Conservation (phyloP, 306 rosid genomes). For the Sicyos edulis region DNA sequence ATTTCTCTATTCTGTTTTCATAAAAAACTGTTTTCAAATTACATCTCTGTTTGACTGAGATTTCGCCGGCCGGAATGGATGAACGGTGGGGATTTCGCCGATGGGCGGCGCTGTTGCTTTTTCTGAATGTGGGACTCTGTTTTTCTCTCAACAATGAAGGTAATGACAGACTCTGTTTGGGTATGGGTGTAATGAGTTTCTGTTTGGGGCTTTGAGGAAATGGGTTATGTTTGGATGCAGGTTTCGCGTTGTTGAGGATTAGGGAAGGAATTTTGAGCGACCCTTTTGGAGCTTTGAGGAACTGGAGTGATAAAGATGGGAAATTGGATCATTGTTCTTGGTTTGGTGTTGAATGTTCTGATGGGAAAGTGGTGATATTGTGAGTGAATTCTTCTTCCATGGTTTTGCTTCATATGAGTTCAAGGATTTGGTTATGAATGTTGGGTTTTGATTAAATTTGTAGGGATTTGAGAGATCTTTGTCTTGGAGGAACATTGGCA, state of each 20-base stretch:
- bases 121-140: slow-evolving; percentile 26
- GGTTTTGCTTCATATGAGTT: background rate
- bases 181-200: background rate
- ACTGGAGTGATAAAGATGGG: slow-evolving; percentile 45
- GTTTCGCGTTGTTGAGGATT: slow-evolving; percentile 47
- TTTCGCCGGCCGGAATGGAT: background rate
- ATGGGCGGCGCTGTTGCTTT: slow-evolving; percentile 23
- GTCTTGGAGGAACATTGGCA: slow-evolving; percentile 57
- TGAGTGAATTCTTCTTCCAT: slow-evolving; percentile 33
- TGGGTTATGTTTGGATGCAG: slow-evolving; percentile 42
- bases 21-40: background rate
- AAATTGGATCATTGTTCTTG: slow-evolving; percentile 47
- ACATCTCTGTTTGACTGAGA: background rate
- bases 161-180: slow-evolving; percentile 1
- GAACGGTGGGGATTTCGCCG: slow-evolving; percentile 37
- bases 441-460: slow-evolving; percentile 21
- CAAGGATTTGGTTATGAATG: slow-evolving; percentile 1
- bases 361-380: slow-evolving; percentile 56
- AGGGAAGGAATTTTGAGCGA: slow-evolving; percentile 44
- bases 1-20: background rate
- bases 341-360: slow-evolving; percentile 65
- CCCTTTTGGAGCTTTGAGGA: slow-evolving; percentile 42
- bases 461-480: slow-evolving; percentile 58
- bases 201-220: background rate
- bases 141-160: slow-evolving; percentile 48